Conservation (phyloP, 352 stramenopile species). For the Pythium monospermum region DNA sequence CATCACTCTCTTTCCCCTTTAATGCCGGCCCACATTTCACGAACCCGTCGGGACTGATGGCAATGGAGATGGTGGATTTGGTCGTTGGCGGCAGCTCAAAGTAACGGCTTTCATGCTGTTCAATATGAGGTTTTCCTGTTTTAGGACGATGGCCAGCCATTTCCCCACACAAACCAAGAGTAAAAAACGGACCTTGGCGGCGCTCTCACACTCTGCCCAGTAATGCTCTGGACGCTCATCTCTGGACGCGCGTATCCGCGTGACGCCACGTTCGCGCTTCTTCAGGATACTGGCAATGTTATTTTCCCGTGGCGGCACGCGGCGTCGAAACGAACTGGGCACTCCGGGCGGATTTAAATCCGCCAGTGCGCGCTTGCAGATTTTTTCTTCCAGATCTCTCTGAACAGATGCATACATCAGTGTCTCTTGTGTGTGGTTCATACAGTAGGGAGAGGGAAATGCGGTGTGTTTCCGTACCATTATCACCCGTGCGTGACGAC, state of each 20-base stretch:
- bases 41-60: slow-evolving; percentile 81
- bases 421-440: neutral
- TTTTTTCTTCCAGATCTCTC: slow-evolving; percentile 44
- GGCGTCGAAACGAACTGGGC: slow-evolving; percentile 68
- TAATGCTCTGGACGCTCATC: slow-evolving; percentile 61
- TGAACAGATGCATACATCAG: neutral
- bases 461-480: neutral
- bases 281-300: slow-evolving; percentile 69
- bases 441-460: neutral
- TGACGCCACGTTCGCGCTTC: slow-evolving; percentile 41
- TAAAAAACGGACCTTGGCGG: slow-evolving; percentile 47
- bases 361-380: slow-evolving; percentile 67
- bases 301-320: slow-evolving; percentile 37
- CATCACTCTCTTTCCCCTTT: too few species aligned
- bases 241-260: slow-evolving; percentile 38
- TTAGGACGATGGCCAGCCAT: too few species aligned
- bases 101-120: slow-evolving; percentile 78
- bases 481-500: neutral
- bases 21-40: too few species aligned
- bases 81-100: slow-evolving; percentile 82
- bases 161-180: neutral
- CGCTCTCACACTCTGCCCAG: slow-evolving; percentile 76
- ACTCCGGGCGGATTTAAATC: slow-evolving; percentile 68
- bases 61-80: slow-evolving; percentile 86
- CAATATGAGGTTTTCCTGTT: neutral